Evolutionary conservation across 2,329 filamentous ascomycete genomes (phyloP), one percentile per base, ranked within the genome.

Genomic region (Hortaea sp.): DNA sequence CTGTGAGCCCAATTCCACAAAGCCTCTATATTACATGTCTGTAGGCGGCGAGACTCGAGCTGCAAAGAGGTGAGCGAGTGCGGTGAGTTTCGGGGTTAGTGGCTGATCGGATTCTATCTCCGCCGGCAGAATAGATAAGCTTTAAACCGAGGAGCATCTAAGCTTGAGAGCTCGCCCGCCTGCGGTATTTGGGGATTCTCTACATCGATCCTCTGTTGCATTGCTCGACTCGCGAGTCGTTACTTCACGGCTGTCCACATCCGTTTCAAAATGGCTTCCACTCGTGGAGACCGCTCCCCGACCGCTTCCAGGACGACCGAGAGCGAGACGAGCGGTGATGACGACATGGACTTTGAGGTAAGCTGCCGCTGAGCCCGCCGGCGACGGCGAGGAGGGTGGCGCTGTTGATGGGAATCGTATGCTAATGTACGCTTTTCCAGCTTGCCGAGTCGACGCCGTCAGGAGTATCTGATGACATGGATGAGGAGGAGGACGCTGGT

Each of bases 331-430:
- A 42, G 40, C 27, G 65, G 65, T 53, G 68, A 71, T 64, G 71
- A 76, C 63, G 72, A 74, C 61, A 72, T 74, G 67, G 72, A 75
- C 51, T 73, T 69, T 61, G 64, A 73, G 55, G 59, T 62, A 49
- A 46, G 49, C 31, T 9, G 2, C n/a, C 32, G n/a, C 32, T 35
- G 20, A 20, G 20, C 20, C 20, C 20, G 49, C 20, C n/a, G 27
- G 12, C n/a, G 20, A 40, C n/a, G 31, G 43, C 27, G 34, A 29
- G 31, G 29, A 20, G 27, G 41, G 6, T 27, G 27, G 29, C 13
- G 11, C 4, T 5, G 35, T 38, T 29, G 39, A 30, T 32, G 29
- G 34, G 32, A 34, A 10, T 20, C 20, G 42, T 34, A 34, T 41
- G 39, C 34, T 51, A 44, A 49, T 44, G 35, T 39, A 10, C n/a